Evolutionary conservation across 345 rosid genomes (phyloP).

Genomic region (Psidium friedrichsthalianum): DNA sequence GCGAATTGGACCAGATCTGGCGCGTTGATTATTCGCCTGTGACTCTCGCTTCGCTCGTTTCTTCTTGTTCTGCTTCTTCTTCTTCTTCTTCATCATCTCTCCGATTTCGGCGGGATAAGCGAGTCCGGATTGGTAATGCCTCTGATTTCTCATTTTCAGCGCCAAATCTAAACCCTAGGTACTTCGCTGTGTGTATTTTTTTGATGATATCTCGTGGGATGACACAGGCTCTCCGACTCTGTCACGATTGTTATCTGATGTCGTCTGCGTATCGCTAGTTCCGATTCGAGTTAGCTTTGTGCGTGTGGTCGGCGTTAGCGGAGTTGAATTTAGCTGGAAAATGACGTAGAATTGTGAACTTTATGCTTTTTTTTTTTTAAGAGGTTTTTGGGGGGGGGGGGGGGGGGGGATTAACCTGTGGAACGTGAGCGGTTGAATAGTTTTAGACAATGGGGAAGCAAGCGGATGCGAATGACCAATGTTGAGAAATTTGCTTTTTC

Average conservation of each 20-base stretch:
- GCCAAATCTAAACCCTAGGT: background rate
- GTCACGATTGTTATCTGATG: background rate
- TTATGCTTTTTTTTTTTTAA: background rate
- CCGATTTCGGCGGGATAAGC: background rate
- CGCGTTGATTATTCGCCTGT: background rate
- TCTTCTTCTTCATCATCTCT: background rate
- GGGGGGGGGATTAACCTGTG: background rate
- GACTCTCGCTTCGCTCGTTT: background rate
- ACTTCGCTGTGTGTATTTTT: background rate
- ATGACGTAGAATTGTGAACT: background rate
- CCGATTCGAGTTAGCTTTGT: background rate
- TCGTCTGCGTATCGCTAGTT: background rate
- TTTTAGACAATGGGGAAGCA: background rate
- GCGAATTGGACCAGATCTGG: background rate
- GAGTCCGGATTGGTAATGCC: background rate
- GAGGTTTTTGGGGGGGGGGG: background rate
- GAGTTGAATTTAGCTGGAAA: background rate
- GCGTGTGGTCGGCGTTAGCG: background rate
- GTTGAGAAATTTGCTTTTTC: background rate
- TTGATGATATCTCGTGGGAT: too few species aligned
- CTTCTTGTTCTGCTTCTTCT: background rate
- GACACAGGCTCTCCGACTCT: background rate
- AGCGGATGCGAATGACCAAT: background rate
- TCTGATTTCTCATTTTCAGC: background rate
- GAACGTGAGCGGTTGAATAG: background rate